A percentile compares a stretch with the other conserved stretches of the same genome.
Conservation (phyloP, 768 basidiomycete genomes). For the Suillus subluteus region DNA sequence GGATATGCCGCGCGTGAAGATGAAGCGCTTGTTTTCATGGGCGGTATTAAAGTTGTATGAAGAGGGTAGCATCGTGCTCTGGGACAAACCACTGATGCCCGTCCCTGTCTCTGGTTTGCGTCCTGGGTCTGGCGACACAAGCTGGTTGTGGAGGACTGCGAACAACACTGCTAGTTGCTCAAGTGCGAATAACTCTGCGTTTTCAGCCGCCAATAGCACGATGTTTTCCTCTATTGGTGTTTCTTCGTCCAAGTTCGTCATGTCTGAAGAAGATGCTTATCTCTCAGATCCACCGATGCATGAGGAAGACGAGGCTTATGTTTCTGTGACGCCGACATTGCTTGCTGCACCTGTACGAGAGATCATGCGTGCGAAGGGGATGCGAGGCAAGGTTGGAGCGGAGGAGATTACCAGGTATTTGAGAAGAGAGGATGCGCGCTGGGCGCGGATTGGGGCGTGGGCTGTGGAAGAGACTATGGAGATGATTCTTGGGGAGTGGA, state of each 20-base stretch:
- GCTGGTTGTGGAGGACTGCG: constrained; percentile 53
- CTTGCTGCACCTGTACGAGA: constrained; percentile 51
- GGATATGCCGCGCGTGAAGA: constrained; percentile 43
- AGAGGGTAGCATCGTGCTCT: constrained; percentile 76
- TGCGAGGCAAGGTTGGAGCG: constrained; percentile 17
- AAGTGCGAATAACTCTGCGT: constrained; percentile 22
- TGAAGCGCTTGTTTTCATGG: constrained; percentile 71
- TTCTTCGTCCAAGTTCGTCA: constrained; percentile 35
- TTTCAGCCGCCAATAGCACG: constrained; percentile 24
- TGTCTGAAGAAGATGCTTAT: constrained; percentile 35
- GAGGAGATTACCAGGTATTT: constrained; percentile 51
- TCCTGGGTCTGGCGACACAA: constrained; percentile 24
- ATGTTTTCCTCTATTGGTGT: constrained; percentile 31
- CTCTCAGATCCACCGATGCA: constrained; percentile 62
- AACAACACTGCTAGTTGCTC: constrained; percentile 32
- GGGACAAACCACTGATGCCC: constrained; percentile 61
- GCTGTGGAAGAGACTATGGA: constrained; percentile 63
- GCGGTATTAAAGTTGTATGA: constrained; percentile 65
- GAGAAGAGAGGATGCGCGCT: constrained; percentile 58
- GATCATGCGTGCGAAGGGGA: constrained; percentile 44
- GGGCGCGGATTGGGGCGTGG: constrained; percentile 69
- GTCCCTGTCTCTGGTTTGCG: constrained; percentile 6
- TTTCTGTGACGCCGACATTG: constrained; percentile 58
- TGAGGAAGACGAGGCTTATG: constrained; percentile 73
- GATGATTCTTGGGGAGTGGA: constrained; percentile 18